Conservation (phyloP, 768 basidiomycete genomes). For the Boletus rubescentipes region DNA sequence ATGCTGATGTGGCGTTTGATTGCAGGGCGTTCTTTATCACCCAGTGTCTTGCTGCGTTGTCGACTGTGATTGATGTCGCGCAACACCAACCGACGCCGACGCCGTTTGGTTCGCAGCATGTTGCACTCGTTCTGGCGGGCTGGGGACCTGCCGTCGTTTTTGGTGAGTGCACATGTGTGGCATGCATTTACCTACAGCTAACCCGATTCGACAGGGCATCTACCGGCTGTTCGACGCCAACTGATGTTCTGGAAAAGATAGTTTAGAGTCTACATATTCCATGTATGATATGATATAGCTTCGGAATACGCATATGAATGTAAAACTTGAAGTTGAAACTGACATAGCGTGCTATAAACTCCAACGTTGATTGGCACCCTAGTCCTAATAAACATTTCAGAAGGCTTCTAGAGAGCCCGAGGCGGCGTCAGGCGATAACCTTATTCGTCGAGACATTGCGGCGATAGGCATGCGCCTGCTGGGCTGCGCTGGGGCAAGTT, state of each 20-base stretch:
- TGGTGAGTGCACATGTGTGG: slow-evolving; percentile 34
- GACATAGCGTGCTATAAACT: no score
- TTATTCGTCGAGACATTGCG: no score
- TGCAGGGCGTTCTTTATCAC: slow-evolving; percentile 43
- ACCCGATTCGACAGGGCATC: slow-evolving; percentile 37
- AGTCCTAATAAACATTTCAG: no score
- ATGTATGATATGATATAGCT: background rate
- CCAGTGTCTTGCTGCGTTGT: slow-evolving; percentile 49
- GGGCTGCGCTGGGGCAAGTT: no score
- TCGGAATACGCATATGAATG: no score
- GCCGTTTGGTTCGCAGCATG: slow-evolving; percentile 64
- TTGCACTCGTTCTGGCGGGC: slow-evolving; percentile 55
- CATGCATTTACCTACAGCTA: no score
- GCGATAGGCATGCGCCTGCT: no score
- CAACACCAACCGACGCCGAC: slow-evolving; percentile 39
- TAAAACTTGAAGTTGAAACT: no score
- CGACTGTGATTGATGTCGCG: slow-evolving; percentile 51
- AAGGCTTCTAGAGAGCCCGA: no score
- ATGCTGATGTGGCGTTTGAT: background rate
- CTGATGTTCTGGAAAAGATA: slow-evolving; percentile 35
- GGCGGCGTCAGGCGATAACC: no score
- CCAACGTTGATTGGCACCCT: no score
- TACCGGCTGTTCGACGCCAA: slow-evolving; percentile 39
- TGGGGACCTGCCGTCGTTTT: slow-evolving; percentile 62
- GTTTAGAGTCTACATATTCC: background rate